Conservation (phyloP, 352 stramenopile species). For the Phytopythium chamaehyphon region DNA sequence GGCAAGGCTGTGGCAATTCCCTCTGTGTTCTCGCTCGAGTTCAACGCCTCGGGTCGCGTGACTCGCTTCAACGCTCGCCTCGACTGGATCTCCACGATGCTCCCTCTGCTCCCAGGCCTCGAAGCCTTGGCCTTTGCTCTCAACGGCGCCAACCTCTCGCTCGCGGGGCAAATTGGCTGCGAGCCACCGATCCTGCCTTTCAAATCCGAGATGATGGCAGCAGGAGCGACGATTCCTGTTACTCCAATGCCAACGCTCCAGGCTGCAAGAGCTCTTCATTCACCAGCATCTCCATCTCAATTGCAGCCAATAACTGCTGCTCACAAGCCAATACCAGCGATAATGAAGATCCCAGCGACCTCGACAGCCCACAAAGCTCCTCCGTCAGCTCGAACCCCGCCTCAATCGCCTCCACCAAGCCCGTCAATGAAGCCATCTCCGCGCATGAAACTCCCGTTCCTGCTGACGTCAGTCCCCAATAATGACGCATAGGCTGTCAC, state of each 20-base stretch:
- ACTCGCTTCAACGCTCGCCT: constrained; percentile 6
- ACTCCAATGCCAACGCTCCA: too few relatives aligned
- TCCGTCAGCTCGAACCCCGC: too few relatives aligned
- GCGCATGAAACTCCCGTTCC: constrained; percentile 8
- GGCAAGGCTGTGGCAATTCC: constrained; percentile 10
- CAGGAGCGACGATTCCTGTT: background rate
- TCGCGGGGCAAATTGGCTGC: constrained; percentile 11
- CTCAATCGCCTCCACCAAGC: too few relatives aligned
- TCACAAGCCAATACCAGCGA: too few relatives aligned
- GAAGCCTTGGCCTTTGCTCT: constrained; percentile 15
- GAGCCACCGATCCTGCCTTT: background rate
- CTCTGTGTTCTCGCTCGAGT: constrained; percentile 13
- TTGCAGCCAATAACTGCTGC: too few relatives aligned
- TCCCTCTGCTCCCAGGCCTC: constrained; percentile 13
- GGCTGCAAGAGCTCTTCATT: too few relatives aligned
- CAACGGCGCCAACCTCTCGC: constrained; percentile 12
- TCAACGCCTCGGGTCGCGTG: constrained; percentile 8
- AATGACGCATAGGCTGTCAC: constrained; percentile 2
- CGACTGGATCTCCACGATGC: constrained; percentile 11
- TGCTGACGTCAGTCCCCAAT: constrained; percentile 7
- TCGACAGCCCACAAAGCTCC: too few relatives aligned
- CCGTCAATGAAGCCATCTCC: background rate
- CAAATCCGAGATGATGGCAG: background rate
- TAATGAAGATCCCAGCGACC: too few relatives aligned
- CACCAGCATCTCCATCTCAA: too few relatives aligned